Evolutionary conservation across 2,329 filamentous ascomycete genomes (phyloP).

Genomic region (Aspergillus fructus): DNA sequence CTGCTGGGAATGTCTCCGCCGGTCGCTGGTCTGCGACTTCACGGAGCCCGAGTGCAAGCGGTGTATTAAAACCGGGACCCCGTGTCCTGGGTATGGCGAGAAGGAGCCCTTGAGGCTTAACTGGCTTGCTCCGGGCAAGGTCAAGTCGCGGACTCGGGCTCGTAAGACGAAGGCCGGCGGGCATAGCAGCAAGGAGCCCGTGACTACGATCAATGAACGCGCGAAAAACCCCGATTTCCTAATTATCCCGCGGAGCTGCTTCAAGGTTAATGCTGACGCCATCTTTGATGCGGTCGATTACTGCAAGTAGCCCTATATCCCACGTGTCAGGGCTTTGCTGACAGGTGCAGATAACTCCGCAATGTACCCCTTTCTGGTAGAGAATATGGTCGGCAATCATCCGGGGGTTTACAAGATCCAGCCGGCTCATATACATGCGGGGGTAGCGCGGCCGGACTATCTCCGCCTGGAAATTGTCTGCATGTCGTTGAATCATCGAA

Average conservation of each 20-base stretch:
- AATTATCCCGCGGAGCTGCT: neutral
- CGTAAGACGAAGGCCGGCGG: too few relatives aligned
- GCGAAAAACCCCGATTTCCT: neutral
- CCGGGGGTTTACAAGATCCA: neutral
- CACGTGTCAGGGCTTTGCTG: neutral
- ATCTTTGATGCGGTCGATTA: neutral
- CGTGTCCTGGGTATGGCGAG: constrained; percentile 43
- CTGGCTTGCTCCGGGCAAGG: neutral
- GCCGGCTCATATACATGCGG: constrained; percentile 14
- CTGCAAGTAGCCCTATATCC: neutral
- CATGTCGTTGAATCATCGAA: constrained; percentile 35
- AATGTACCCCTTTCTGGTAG: neutral
- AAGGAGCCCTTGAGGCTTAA: constrained; percentile 34
- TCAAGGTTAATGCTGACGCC: neutral
- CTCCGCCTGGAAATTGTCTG: constrained; percentile 31
- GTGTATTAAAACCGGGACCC: constrained; percentile 33
- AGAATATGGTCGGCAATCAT: neutral
- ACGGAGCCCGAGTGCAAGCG: constrained; percentile 37
- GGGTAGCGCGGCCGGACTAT: constrained; percentile 25
- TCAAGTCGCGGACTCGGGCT: neutral
- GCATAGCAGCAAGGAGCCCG: too few relatives aligned
- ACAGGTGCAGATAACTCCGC: neutral
- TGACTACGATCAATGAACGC: too few relatives aligned
- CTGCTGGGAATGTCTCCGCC: constrained; percentile 47
- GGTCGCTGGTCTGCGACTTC: constrained; percentile 43